Percentiles rank a stretch among this genome's conserved stretches.
These are phyloP conservation scores for Clarireedia monteithiana DNA, from an alignment of 2,329 filamentous ascomycete species.

Conservation along the genomic window DNA sequence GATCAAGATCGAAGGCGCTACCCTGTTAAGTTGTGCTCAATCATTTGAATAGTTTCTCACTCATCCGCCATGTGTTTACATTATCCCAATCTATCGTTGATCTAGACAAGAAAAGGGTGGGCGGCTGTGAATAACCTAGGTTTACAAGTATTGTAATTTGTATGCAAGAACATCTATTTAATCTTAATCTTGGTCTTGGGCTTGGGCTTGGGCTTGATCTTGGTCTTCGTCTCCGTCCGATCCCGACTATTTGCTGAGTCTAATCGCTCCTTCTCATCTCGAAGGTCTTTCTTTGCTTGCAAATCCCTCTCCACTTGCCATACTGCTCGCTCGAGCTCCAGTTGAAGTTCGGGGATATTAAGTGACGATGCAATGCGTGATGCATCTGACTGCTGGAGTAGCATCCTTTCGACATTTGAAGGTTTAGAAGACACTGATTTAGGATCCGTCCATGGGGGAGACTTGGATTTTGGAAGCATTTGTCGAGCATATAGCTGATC, in stretches of 20 bases:
- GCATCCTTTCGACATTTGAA: conserved; percentile 29
- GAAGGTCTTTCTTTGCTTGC: conserved; percentile 20
- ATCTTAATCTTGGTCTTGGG: conserved; percentile 12
- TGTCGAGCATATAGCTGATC: conserved; percentile 59
- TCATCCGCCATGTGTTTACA: background rate
- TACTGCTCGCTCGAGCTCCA: conserved; percentile 68
- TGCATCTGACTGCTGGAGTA: conserved; percentile 46
- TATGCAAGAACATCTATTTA: background rate
- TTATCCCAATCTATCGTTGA: background rate
- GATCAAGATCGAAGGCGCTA: too few species aligned
- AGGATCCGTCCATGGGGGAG: background rate
- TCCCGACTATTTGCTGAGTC: conserved; percentile 13
- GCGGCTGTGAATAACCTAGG: background rate
- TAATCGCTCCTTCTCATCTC: conserved; percentile 20
- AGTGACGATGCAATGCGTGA: conserved; percentile 52
- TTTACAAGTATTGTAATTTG: background rate
- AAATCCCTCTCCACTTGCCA: conserved; percentile 55
- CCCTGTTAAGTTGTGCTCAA: too few species aligned
- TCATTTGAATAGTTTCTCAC: too few species aligned
- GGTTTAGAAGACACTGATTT: conserved; percentile 9
- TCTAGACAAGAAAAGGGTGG: background rate
- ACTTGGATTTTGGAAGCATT: conserved; percentile 14
- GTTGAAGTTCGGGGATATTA: conserved; percentile 59
- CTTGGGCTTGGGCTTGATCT: too few species aligned
- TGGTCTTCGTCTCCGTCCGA: too few species aligned